phyloP scores from a whole-genome alignment of 495 filamentous ascomycete species.

The Penicillium longicatenatum region DNA sequence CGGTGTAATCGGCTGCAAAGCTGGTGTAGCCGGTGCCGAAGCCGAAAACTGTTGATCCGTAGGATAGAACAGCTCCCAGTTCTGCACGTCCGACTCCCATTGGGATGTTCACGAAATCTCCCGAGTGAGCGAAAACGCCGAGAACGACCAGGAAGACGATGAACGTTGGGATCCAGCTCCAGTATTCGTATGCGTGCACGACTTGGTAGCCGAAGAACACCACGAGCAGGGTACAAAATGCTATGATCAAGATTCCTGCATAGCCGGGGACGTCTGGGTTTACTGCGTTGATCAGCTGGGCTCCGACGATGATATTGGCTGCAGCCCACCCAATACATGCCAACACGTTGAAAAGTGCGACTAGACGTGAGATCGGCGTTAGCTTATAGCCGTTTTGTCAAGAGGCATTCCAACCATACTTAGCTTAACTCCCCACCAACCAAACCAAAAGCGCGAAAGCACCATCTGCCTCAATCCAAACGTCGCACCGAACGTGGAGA shows the following conservation, averaged over 20 bases:
- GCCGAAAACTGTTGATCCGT: constrained; percentile 23
- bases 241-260: constrained; percentile 53
- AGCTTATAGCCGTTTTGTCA: constrained; percentile 42
- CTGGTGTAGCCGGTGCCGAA: constrained; percentile 26
- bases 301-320: constrained; percentile 24
- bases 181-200: constrained; percentile 56
- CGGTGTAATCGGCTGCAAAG: constrained; percentile 24
- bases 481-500: constrained; percentile 51
- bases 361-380: constrained; percentile 32
- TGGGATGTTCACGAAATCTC: constrained; percentile 43
- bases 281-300: constrained; percentile 23
- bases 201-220: constrained; percentile 54
- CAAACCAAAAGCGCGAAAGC: constrained; percentile 55
- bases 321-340: constrained; percentile 25
- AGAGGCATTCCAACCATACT: constrained; percentile 7
- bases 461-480: constrained; percentile 59
- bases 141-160: constrained; percentile 54
- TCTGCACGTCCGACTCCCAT: constrained; percentile 42
- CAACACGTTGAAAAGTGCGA: constrained; percentile 49
- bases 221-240: constrained; percentile 46
- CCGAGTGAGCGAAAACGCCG: constrained; percentile 50
- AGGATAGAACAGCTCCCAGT: constrained; percentile 27
- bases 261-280: constrained; percentile 43
- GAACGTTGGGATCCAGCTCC: constrained; percentile 50
- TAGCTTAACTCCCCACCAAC: constrained; percentile 36